Conservation (phyloP, 73 alveolate species). For the Stentor roeselii region DNA sequence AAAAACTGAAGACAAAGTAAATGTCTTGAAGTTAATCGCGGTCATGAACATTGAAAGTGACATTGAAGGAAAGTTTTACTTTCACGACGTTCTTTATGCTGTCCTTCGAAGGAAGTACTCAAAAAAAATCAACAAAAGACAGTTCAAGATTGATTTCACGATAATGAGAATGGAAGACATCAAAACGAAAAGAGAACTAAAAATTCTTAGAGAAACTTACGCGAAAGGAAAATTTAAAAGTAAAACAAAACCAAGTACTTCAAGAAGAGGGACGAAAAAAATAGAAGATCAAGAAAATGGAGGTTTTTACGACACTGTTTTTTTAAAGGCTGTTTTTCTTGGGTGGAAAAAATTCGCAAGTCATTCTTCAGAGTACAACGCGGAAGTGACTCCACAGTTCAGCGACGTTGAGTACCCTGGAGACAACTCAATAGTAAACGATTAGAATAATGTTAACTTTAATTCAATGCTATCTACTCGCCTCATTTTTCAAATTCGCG, state of each 20-base stretch:
- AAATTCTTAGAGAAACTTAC: neutral
- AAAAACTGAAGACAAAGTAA: no score
- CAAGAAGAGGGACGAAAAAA: no score
- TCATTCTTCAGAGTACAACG: neutral
- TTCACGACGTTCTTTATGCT: conserved; percentile 38
- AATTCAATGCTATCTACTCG: neutral
- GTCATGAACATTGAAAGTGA: conserved; percentile 27
- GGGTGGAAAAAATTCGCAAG: neutral
- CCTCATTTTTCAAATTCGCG: neutral
- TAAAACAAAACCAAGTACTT: no score
- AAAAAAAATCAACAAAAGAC: conserved; percentile 13
- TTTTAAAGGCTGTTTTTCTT: neutral
- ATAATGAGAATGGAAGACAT: neutral
- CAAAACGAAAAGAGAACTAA: neutral
- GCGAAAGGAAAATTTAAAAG: no score
- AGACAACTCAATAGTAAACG: neutral
- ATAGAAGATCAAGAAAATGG: neutral
- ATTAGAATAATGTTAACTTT: neutral
- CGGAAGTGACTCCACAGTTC: neutral
- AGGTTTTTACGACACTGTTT: neutral
- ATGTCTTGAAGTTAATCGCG: neutral
- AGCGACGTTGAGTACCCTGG: neutral
- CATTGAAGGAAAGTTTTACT: conserved; percentile 30
- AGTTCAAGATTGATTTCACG: neutral
- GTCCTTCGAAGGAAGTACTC: conserved; percentile 27